These are phyloP conservation scores for Cyberlindnera euphorbiiphila DNA, from an alignment of 805 yeast genomes.

Conservation along the genomic window DNA sequence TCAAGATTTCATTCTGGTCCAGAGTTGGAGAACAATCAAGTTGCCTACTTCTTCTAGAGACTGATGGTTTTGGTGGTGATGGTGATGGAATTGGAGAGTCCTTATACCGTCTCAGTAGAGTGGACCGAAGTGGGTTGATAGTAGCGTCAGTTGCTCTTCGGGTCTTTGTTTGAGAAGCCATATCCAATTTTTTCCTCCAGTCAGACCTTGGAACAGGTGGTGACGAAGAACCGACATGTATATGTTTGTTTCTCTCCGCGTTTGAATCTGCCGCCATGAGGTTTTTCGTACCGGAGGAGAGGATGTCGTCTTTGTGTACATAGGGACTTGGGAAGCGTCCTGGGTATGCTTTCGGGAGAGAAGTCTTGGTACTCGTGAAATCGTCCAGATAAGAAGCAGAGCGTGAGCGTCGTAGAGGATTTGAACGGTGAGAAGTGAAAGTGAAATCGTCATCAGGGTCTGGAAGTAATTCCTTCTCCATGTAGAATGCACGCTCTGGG, in stretches of 20 bases:
- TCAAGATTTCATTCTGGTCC: constrained; percentile 18
- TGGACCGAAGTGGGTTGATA: background rate
- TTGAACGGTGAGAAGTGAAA: constrained; percentile 2
- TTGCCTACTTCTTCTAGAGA: background rate
- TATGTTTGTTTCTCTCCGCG: constrained; percentile 15
- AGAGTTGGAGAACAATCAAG: constrained; percentile 5
- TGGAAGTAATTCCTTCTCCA: constrained; percentile 21
- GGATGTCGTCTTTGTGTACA: constrained; percentile 14
- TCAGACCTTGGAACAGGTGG: constrained; percentile 10
- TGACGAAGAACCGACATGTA: constrained; percentile 7
- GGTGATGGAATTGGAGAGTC: background rate
- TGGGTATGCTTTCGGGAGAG: constrained; percentile 22
- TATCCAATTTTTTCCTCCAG: constrained; percentile 6
- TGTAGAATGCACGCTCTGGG: constrained; percentile 6
- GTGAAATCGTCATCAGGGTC: constrained; percentile 14
- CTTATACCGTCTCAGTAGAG: too few relatives aligned
- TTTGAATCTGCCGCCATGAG: constrained; percentile 21
- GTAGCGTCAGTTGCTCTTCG: background rate
- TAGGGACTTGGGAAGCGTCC: constrained; percentile 27
- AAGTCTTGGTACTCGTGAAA: background rate
- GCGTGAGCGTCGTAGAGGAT: constrained; percentile 9
- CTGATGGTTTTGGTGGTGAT: background rate
- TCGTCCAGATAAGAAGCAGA: constrained; percentile 9
- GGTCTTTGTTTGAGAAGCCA: constrained; percentile 1
- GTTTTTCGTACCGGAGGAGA: constrained; percentile 19